Conservation (phyloP, 305 asterid genomes). For the Fraxinus baroniana region DNA sequence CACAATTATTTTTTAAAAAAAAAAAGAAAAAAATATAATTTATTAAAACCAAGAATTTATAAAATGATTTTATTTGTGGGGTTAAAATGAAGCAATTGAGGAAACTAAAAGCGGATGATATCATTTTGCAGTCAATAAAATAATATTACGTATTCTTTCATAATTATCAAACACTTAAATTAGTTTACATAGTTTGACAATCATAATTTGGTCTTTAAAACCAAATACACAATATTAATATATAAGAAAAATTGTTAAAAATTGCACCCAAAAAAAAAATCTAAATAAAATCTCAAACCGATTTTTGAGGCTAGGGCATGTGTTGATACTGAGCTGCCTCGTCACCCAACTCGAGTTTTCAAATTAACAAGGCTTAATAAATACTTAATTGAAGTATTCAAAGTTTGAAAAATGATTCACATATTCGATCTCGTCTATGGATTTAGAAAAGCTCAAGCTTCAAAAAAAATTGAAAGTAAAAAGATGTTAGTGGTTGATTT, state of each 20-base stretch:
- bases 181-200: background rate
- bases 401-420: background rate
- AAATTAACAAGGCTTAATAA: background rate
- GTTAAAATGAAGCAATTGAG: no score
- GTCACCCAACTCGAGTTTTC: background rate
- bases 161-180: no score
- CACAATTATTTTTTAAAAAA: no score
- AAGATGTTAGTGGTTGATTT: background rate
- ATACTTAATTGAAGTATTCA: background rate
- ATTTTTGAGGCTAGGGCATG: background rate
- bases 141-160: no score
- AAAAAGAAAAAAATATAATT: no score
- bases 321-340: background rate
- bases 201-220: background rate
- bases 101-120: no score
- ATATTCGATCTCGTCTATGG: background rate
- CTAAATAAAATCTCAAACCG: no score
- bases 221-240: no score
- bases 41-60: no score
- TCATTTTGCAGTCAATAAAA: no score
- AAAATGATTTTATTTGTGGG: no score
- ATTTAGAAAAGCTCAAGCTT: background rate
- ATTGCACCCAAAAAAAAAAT: no score
- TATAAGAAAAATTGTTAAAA: background rate
- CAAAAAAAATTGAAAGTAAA: background rate